Conservation (phyloP, 352 stramenopile genomes). For the Phytopythium cucurbitacearum region DNA sequence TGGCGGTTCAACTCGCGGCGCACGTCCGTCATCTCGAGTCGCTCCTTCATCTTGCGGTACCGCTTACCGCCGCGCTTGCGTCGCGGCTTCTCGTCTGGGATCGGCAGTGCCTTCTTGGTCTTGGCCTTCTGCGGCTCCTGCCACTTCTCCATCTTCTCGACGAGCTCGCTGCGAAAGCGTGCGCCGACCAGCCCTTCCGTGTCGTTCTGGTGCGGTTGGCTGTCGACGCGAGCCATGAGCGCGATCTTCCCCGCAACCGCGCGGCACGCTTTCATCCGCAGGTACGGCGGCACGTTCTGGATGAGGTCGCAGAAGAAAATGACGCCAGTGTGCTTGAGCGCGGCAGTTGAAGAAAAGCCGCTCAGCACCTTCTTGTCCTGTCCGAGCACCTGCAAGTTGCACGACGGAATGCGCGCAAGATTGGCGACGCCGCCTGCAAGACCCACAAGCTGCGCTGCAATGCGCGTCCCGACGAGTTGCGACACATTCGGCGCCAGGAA, state of each 20-base stretch:
- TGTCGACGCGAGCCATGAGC: slow-evolving; percentile 93
- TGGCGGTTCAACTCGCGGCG: slow-evolving; percentile 96
- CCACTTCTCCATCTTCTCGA: slow-evolving; percentile 96
- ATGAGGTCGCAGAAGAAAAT: slow-evolving; percentile 94
- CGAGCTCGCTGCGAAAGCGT: slow-evolving; percentile 88
- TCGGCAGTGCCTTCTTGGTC: slow-evolving; percentile 96
- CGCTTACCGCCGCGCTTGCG: slow-evolving; percentile 93
- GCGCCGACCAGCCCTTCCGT: slow-evolving; percentile 61
- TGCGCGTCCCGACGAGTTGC: slow-evolving; percentile 91
- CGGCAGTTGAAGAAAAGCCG: slow-evolving; percentile 81
- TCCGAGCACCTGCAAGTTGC: slow-evolving; percentile 96
- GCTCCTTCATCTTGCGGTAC: slow-evolving; percentile 97
- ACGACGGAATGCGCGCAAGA: slow-evolving; percentile 94
- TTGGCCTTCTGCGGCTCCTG: slow-evolving; percentile 96
- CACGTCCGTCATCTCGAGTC: slow-evolving; percentile 96
- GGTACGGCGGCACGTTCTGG: slow-evolving; percentile 82
- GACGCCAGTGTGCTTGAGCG: slow-evolving; percentile 91
- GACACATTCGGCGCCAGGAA: slow-evolving; percentile 92
- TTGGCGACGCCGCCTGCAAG: slow-evolving; percentile 93
- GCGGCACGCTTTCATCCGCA: slow-evolving; percentile 94
- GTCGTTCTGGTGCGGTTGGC: slow-evolving; percentile 76
- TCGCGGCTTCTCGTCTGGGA: slow-evolving; percentile 93
- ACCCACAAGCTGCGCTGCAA: slow-evolving; percentile 93
- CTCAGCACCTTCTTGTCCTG: slow-evolving; percentile 92
- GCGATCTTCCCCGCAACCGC: slow-evolving; percentile 88